Conservation (phyloP, 2,329 filamentous ascomycete genomes). For the Anthostomella pinea region DNA sequence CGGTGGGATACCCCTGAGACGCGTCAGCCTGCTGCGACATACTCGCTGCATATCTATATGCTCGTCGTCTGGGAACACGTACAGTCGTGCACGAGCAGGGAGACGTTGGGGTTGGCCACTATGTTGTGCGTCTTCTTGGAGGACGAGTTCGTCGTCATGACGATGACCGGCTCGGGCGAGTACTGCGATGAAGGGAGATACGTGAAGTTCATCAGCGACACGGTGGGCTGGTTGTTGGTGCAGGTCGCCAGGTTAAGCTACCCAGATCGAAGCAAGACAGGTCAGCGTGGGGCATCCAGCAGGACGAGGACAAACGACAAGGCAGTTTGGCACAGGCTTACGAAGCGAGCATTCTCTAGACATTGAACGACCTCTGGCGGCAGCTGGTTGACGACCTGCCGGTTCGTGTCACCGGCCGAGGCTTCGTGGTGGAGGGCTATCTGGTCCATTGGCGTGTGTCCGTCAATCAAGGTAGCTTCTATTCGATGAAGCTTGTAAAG, state of each 20-base stretch:
- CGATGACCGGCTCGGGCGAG: constrained; percentile 72
- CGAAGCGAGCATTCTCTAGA: constrained; percentile 91
- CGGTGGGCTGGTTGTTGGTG: constrained; percentile 77
- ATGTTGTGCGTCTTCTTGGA: constrained; percentile 83
- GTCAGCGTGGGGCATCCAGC: constrained; percentile 9
- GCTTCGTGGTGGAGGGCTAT: constrained; percentile 73
- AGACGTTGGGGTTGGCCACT: constrained; percentile 79
- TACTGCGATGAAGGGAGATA: constrained; percentile 80
- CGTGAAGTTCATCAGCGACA: constrained; percentile 98
- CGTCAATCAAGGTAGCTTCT: no score
- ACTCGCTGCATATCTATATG: no score
- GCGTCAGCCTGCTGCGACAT: no score
- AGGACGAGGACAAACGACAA: constrained; percentile 9
- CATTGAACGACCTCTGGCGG: constrained; percentile 86
- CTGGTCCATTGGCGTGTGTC: no score
- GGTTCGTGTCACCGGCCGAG: constrained; percentile 70
- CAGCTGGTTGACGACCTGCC: constrained; percentile 65
- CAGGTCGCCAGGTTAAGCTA: constrained; percentile 96
- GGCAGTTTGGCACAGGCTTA: constrained; percentile 43
- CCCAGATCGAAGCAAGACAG: constrained; percentile 7
- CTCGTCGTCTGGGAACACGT: no score
- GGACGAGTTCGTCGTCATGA: constrained; percentile 85
- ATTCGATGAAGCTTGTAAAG: no score
- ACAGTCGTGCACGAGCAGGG: constrained; percentile 93
- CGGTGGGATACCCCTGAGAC: constrained; percentile 80